Evolutionary conservation across 2,329 filamentous ascomycete genomes (phyloP).

Genomic region (Aaosphaeria arxii): DNA sequence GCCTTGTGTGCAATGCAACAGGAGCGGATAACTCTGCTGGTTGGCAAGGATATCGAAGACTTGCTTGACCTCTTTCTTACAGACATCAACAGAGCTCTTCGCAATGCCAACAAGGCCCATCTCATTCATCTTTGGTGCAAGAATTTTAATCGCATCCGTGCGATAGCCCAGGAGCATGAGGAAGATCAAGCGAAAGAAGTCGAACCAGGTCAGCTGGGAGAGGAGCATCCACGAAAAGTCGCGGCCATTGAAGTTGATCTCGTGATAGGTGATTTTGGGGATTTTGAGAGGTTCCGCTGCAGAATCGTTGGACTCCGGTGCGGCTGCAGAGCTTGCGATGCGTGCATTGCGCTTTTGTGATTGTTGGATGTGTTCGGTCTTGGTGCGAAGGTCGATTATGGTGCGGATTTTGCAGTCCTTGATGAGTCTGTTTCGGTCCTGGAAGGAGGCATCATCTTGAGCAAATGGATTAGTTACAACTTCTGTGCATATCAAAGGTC

Average conservation of each 20-base stretch:
- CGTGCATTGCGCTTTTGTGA: conserved; percentile 58
- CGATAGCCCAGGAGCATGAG: conserved; percentile 67
- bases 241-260: conserved; percentile 72
- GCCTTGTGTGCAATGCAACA: conserved; percentile 85
- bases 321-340: conserved; percentile 42
- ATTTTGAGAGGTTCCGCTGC: conserved; percentile 60
- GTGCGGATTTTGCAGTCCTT: conserved; percentile 64
- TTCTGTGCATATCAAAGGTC: neutral
- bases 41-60: conserved; percentile 51
- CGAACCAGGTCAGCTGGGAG: conserved; percentile 65
- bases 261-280: conserved; percentile 59
- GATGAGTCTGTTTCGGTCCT: conserved; percentile 60
- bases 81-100: conserved; percentile 66
- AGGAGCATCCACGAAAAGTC: conserved; percentile 68
- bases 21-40: conserved; percentile 55
- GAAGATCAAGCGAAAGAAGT: conserved; percentile 60
- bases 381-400: conserved; percentile 76
- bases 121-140: conserved; percentile 67
- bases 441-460: conserved; percentile 64
- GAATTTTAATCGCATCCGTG: conserved; percentile 64
- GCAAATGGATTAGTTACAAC: neutral
- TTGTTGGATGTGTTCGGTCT: conserved; percentile 71
- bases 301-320: conserved; percentile 49
- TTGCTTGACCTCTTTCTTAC: conserved; percentile 58
- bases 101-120: conserved; percentile 70